Conservation (phyloP, 1,284 basidiomycete species). For the Schizophyllum amplum region DNA sequence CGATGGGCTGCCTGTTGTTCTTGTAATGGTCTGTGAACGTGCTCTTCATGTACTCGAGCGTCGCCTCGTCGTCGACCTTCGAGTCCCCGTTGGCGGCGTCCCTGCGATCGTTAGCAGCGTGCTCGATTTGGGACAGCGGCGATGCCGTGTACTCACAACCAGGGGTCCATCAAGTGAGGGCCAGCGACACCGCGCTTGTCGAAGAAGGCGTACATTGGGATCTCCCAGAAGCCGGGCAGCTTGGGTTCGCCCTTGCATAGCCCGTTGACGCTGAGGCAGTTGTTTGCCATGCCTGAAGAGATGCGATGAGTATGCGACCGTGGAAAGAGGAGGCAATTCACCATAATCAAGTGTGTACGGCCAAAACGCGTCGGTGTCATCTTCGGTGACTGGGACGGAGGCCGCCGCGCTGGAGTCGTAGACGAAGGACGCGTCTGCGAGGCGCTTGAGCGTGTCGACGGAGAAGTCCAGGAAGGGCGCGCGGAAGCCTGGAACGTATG, state of each 20-base stretch:
- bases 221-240: conserved; percentile 75
- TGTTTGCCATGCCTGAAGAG: conserved; percentile 77
- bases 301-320: too few species aligned
- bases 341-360: conserved; percentile 64
- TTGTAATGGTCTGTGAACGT: conserved; percentile 73
- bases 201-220: conserved; percentile 76
- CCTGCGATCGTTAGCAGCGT: too few species aligned
- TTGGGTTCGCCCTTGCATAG: conserved; percentile 67
- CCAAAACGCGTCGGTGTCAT: conserved; percentile 69
- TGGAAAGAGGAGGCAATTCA: too few species aligned
- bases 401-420: conserved; percentile 68
- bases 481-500: conserved; percentile 49
- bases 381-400: conserved; percentile 61
- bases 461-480: conserved; percentile 73
- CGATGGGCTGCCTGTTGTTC: conserved; percentile 71
- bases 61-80: conserved; percentile 47
- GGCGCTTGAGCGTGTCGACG: conserved; percentile 50
- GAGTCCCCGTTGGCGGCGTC: conserved; percentile 47
- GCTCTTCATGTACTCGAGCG: conserved; percentile 65
- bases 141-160: too few species aligned
- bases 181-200: conserved; percentile 50
- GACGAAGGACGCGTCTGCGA: conserved; percentile 53
- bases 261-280: conserved; percentile 52
- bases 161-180: conserved; percentile 75
- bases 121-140: too few species aligned